These are phyloP conservation scores for Colletotrichum incanum DNA, from an alignment of 2,329 filamentous ascomycete genomes.

Conservation along the genomic window DNA sequence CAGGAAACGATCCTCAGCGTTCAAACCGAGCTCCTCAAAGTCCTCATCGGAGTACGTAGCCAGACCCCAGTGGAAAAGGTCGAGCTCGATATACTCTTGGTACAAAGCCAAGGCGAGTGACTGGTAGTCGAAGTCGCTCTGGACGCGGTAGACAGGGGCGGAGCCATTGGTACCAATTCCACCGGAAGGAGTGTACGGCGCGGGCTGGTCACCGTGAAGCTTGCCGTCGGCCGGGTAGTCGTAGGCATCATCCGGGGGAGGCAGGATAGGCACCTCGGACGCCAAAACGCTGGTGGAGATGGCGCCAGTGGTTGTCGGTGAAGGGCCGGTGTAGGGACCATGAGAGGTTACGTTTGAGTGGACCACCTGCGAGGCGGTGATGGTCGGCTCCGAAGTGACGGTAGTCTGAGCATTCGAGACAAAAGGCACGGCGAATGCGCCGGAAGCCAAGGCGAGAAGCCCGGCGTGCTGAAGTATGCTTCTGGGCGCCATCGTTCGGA, in stretches of 20 bases:
- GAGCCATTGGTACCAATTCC: constrained; percentile 86
- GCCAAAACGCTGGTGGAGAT: constrained; percentile 71
- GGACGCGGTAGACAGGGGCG: constrained; percentile 81
- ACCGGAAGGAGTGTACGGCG: constrained; percentile 80
- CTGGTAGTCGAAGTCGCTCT: constrained; percentile 88
- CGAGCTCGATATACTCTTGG: constrained; percentile 88
- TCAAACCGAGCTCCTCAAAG: constrained; percentile 78
- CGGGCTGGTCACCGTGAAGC: constrained; percentile 77
- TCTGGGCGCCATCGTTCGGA: constrained; percentile 23
- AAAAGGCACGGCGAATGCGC: constrained; percentile 51
- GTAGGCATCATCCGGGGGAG: constrained; percentile 73
- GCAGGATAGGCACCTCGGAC: constrained; percentile 70
- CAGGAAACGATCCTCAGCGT: constrained; percentile 77
- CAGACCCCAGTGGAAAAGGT: constrained; percentile 85
- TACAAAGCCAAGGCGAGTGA: constrained; percentile 83
- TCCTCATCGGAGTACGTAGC: constrained; percentile 78
- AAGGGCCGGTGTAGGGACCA: constrained; percentile 76
- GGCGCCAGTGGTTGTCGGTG: constrained; percentile 79
- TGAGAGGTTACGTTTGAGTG: constrained; percentile 76
- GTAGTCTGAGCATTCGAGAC: constrained; percentile 56
- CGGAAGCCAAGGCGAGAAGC: constrained; percentile 44
- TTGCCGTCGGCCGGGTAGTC: constrained; percentile 81
- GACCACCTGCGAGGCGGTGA: constrained; percentile 49
- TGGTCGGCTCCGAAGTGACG: constrained; percentile 49
- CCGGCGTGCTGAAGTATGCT: constrained; percentile 28